Conservation (phyloP, 495 filamentous ascomycete species). For the Penicillium subrubescens region DNA sequence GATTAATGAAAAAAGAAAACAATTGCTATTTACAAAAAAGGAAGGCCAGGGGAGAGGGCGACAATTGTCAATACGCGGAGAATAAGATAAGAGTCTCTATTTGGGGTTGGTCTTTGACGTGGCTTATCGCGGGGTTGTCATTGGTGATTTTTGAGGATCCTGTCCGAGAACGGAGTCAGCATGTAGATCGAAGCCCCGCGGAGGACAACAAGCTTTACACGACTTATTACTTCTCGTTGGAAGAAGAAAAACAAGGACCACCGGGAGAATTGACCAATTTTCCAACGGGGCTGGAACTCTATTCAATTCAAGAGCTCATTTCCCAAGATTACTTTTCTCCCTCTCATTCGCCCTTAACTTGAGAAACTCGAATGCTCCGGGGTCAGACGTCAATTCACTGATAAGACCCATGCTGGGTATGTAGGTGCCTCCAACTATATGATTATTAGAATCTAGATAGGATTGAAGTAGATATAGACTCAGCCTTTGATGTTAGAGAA, state of each 20-base stretch:
- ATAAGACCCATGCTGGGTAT: background rate
- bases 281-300: background rate
- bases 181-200: background rate
- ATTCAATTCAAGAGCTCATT: background rate
- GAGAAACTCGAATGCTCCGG: background rate
- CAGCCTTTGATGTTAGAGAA: background rate
- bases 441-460: background rate
- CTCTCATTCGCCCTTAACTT: background rate
- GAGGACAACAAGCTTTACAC: background rate
- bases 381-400: background rate
- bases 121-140: slow-evolving; percentile 15
- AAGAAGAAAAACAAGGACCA: background rate
- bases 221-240: background rate
- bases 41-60: slow-evolving; percentile 30
- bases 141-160: slow-evolving; percentile 2
- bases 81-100: background rate
- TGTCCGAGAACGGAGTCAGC: slow-evolving; percentile 6
- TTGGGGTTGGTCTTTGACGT: background rate
- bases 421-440: background rate
- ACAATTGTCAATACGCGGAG: background rate
- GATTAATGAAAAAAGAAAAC: background rate
- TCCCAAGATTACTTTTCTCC: background rate
- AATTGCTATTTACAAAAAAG: slow-evolving; percentile 23
- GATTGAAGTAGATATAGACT: background rate
- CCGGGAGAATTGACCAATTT: background rate